These are phyloP conservation scores for Apiospora malaysiana DNA, from an alignment of 2,329 filamentous ascomycete species.

Conservation along the genomic window DNA sequence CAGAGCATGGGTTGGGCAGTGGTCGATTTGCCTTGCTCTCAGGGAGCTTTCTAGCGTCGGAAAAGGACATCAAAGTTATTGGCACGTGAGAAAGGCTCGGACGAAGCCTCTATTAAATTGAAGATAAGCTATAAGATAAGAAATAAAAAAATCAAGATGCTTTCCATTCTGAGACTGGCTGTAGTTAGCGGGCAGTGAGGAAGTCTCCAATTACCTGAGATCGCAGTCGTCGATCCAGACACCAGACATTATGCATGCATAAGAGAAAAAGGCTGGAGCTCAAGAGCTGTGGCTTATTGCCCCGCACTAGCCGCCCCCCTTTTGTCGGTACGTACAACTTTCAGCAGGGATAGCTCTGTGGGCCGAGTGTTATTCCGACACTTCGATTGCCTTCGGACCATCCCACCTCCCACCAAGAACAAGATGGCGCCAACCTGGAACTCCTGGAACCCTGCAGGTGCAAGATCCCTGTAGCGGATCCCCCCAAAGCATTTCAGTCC, in stretches of 20 bases:
- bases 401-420: neutral
- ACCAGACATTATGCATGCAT: neutral
- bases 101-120: too few species aligned
- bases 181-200: too few species aligned
- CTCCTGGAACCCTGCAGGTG: conserved; percentile 11
- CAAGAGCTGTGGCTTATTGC: neutral
- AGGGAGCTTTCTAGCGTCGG: too few species aligned
- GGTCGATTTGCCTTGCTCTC: too few species aligned
- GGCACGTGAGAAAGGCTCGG: too few species aligned
- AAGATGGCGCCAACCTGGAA: neutral
- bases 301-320: conserved; percentile 10
- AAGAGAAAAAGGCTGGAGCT: neutral
- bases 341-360: neutral
- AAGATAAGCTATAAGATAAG: too few species aligned
- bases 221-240: neutral
- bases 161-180: too few species aligned
- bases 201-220: too few species aligned
- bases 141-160: too few species aligned
- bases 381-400: neutral
- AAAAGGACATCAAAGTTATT: too few species aligned
- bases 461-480: conserved; percentile 6
- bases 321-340: neutral
- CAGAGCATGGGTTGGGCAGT: too few species aligned
- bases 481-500: conserved; percentile 7
- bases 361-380: conserved; percentile 3